Conservation (phyloP, 768 basidiomycete species). For the Phylloporus sp. region DNA sequence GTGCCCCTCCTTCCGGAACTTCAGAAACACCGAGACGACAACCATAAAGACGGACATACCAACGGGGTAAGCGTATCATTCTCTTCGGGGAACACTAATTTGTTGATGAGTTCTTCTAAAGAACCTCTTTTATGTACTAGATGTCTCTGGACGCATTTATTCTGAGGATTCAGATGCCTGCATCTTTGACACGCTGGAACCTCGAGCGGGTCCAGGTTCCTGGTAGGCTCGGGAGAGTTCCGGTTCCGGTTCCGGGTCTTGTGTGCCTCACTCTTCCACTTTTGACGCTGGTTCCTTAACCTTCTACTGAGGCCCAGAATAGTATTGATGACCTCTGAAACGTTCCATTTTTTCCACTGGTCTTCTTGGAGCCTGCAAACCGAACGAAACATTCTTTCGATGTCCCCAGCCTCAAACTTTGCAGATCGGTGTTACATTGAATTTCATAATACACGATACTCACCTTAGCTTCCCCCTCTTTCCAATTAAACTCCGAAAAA, state of each 20-base stretch:
- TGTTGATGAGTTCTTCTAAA: not conserved
- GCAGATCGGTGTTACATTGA: not conserved
- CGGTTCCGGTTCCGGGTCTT: not conserved
- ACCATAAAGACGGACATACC: not conserved
- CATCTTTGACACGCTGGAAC: not conserved
- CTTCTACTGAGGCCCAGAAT: not conserved
- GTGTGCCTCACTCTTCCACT: not conserved
- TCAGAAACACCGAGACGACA: not conserved
- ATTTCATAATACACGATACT: not conserved
- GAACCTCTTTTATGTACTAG: not conserved
- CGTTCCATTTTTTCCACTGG: not conserved
- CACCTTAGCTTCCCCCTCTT: fast-evolving
- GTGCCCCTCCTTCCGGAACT: too few species aligned
- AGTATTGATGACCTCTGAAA: not conserved
- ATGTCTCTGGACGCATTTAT: not conserved
- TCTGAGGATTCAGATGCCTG: not conserved
- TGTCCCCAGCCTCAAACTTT: not conserved
- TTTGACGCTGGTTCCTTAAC: not conserved
- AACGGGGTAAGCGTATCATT: too few species aligned
- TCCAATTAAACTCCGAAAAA: not conserved
- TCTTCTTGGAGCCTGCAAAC: not conserved
- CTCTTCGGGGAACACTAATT: not conserved
- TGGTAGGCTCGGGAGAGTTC: not conserved
- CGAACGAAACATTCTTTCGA: not conserved
- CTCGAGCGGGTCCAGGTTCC: not conserved